Base-by-base conservation (phyloP, 352 stramenopile genomes). In the Blastocystis hominis region DNA sequence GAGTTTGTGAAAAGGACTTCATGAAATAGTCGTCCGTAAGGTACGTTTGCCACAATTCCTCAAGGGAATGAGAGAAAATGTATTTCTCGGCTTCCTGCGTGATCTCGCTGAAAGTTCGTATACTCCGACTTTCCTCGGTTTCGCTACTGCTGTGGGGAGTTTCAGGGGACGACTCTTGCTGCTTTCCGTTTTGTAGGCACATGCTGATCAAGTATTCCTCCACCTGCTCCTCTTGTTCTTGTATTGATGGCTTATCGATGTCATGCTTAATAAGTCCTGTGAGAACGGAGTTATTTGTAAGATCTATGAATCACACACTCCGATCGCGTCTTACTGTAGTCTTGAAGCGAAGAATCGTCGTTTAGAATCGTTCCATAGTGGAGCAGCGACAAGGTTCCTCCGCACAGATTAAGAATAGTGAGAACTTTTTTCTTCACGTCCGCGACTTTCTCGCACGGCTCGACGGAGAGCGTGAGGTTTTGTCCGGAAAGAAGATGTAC, bases 201-300 rank as follows among this genome's bases (percentile, higher is more conserved):
- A 84, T 24, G 40, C 47, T 53, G 20, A 84, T 46, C 0, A 84
- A 53, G 20, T 84, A 84, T 10, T 84, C 47, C 46, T 84, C 72
- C 50, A 84, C 72, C 46, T 84, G 46, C 56, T 84, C 68, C 30
- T 84, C 72, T n/a, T 66, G 72, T 40, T 50, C n/a, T 68, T 84
- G 50, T n/a, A 84, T 55, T 3, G 50, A 20, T 1, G n/a, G 36
- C 20, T 44, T 36, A 53, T 6, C 2, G 2, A 53, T 15, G 30
- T 64, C n/a, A 10, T 34, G 53, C 1, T 46, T 40, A 30, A 66
- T 69, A 9, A 84, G 50, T 10, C 47, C 72, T 24, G 72, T 84
- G 20, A 84, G 1, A 2, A 36, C 24, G n/a, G 53, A 56, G 36
- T 50, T 50, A 47, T 84, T 84, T 36, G 72, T 68, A 15, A 84